phyloP scores from a whole-genome alignment of 2,329 filamentous ascomycete genomes.

The Pseudogymnoascus sp. region DNA sequence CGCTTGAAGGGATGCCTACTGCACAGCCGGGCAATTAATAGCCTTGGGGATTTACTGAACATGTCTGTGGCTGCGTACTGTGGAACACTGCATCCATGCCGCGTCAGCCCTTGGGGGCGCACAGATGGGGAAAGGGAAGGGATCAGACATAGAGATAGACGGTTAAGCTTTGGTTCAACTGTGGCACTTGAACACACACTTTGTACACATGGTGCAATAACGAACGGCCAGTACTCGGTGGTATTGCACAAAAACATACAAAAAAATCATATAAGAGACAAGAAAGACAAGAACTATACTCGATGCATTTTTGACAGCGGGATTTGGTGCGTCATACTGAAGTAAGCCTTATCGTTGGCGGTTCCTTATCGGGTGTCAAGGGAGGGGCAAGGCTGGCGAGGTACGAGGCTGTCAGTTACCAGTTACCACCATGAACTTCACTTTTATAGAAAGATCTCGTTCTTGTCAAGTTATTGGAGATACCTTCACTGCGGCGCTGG shows the following conservation, averaged over 20 bases:
- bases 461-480: background rate
- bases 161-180: background rate
- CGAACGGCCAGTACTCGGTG: background rate
- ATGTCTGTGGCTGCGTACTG: background rate
- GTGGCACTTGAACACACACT: background rate
- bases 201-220: background rate
- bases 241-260: background rate
- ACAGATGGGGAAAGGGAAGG: background rate
- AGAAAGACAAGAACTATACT: conserved; percentile 1
- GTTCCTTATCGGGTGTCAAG: conserved; percentile 2
- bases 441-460: background rate
- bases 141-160: background rate
- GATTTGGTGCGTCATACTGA: conserved; percentile 5
- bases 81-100: background rate
- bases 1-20: background rate
- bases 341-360: background rate
- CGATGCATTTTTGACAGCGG: conserved; percentile 8
- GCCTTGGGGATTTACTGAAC: background rate
- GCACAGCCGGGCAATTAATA: background rate
- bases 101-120: conserved; percentile 4
- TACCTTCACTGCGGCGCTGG: background rate
- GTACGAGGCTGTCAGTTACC: background rate
- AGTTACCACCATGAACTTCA: background rate
- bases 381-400: conserved; percentile 5
- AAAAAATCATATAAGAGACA: background rate